phyloP scores from a whole-genome alignment of 352 stramenopile genomes.

The Phytopythium cucurbitacearum region DNA sequence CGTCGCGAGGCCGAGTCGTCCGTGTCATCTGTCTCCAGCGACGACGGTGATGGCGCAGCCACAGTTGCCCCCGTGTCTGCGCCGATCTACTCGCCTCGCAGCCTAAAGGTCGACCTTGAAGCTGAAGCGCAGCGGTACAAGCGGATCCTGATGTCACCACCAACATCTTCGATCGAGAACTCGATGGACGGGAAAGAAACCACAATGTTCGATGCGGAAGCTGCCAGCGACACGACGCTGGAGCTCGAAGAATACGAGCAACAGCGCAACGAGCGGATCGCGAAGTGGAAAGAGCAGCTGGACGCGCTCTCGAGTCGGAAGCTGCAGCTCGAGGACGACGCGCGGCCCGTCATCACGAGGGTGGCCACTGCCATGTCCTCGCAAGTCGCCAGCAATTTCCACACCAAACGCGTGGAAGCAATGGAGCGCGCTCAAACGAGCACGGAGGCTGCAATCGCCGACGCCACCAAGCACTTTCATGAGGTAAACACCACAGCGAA shows the following conservation, averaged over 20 bases:
- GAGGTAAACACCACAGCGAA: conserved; percentile 24
- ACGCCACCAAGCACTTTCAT: conserved; percentile 51
- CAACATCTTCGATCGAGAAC: neutral
- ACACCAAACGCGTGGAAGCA: conserved; percentile 11
- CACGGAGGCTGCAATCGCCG: conserved; percentile 39
- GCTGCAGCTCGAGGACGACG: conserved; percentile 25
- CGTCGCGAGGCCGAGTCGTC: conserved; percentile 17
- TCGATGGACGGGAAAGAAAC: neutral
- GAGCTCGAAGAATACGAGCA: conserved; percentile 37
- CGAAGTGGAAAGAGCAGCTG: conserved; percentile 50
- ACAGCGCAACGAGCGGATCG: conserved; percentile 32
- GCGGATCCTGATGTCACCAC: conserved; percentile 6
- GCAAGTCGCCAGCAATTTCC: conserved; percentile 9
- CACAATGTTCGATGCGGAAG: conserved; percentile 1
- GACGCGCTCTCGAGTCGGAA: conserved; percentile 39
- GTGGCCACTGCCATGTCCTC: conserved; percentile 4
- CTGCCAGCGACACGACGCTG: conserved; percentile 14
- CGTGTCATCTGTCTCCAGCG: conserved; percentile 1
- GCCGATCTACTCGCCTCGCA: conserved; percentile 18
- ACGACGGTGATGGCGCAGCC: neutral
- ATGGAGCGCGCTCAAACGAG: conserved; percentile 25
- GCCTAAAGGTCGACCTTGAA: conserved; percentile 27
- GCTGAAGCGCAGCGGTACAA: conserved; percentile 29
- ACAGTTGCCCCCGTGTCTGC: conserved; percentile 1
- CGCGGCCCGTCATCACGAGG: conserved; percentile 15